Percentiles rank a stretch among this genome's conserved stretches.
Evolutionary conservation across 169 alveolate species (phyloP).

Genomic region (Perkinsus olseni): DNA sequence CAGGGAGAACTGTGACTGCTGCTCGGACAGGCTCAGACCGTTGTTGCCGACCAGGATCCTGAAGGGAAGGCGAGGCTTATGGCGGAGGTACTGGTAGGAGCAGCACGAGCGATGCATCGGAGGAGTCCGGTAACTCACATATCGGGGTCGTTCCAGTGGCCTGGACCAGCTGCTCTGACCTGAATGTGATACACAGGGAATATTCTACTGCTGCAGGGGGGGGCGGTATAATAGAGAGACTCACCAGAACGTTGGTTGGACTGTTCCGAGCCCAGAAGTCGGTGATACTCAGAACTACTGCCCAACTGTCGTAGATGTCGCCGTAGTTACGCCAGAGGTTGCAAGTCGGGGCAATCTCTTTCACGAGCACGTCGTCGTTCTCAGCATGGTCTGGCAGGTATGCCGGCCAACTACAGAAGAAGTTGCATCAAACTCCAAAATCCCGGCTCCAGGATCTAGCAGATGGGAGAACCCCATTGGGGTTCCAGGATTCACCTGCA

Average conservation of each 20-base stretch:
- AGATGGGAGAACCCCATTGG: not conserved
- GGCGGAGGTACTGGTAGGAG: too few relatives aligned
- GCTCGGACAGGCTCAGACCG: constrained; percentile 47
- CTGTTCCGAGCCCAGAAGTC: not conserved
- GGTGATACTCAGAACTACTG: not conserved
- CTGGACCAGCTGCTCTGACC: constrained; percentile 46
- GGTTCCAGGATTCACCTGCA: not conserved
- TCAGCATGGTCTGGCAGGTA: not conserved
- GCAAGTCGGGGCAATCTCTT: not conserved
- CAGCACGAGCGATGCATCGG: too few relatives aligned
- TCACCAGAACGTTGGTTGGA: not conserved
- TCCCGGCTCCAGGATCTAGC: too few relatives aligned
- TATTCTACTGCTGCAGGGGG: not conserved
- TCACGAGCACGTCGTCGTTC: not conserved
- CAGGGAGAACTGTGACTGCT: constrained; percentile 53
- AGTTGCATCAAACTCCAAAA: too few relatives aligned
- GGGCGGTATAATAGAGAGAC: too few relatives aligned
- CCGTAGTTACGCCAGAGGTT: not conserved
- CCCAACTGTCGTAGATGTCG: not conserved
- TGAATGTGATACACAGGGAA: not conserved
- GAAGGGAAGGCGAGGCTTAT: not conserved
- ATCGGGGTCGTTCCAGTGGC: constrained; percentile 70
- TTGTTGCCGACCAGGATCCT: constrained; percentile 60
- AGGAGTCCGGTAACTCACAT: constrained; percentile 26
- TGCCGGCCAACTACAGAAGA: not conserved